Evolutionary conservation across 108 stramenopile genomes (phyloP), one percentile per base, ranked within the genome.

Genomic region (Licmophora abbreviata): DNA sequence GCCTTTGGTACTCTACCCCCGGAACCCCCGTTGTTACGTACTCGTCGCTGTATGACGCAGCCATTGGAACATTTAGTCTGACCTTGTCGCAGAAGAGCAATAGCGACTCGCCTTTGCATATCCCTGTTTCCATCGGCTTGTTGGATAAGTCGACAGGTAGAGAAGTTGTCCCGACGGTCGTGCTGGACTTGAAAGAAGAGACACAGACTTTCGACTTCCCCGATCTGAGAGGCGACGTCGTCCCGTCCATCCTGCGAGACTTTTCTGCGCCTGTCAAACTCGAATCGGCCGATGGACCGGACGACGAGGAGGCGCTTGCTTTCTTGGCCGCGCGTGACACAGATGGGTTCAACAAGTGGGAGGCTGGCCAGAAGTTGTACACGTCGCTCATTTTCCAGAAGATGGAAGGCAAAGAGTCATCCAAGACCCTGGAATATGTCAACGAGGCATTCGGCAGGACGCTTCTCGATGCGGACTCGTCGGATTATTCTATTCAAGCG

Each of bases 201-300:
- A 58, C 62, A 41, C 91, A 96, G 54, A 82, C 74, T 3, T 99
- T 96, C 59, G 60, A 69, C 18, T 95, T 99, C 60, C 52, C 71
- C 7, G 73, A 56, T 46, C 24, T 82, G 21, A 49, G 63, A 22
- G 74, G 76, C 0, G 77, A 87, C 37, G 92, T 95, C 14, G 68
- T 96, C 4, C 88, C 94, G 4, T 94, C 93, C 17, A 54, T 96
- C 28, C 71, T 97, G 30, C 83, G 95, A 5, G 83, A 74, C 44
- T 96, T 95, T 65, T 89, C 86, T 24, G 96, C 98, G 3, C 98
- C 98, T 0, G 92, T 97, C 27, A 92, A 91, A 57, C 74, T 97
- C n/a, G 51, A 73, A 27, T 45, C 67, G 42, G 51, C 54, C 5
- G 44, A 56, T 22, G 75, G 71, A 34, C 48, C 61, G 15, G 73